phyloP scores from a whole-genome alignment of 371 early-diverging fungal genomes.

The Mycotypha africana region DNA sequence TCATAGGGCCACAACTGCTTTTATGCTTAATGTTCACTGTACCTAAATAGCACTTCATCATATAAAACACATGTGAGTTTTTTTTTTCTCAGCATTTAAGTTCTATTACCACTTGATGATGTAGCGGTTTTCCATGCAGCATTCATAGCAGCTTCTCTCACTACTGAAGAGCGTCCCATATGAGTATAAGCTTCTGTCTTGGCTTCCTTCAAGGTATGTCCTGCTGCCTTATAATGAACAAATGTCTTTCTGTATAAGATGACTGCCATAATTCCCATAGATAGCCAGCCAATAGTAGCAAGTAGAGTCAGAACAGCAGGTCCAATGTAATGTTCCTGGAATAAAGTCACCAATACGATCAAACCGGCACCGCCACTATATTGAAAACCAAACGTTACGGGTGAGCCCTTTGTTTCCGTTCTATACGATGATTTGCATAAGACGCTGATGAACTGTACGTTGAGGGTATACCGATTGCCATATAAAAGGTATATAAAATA shows the following conservation, averaged over 20 bases:
- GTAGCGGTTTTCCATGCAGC: constrained; percentile 48
- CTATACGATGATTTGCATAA: too few species aligned
- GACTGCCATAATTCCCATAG: constrained; percentile 49
- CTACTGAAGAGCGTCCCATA: constrained; percentile 46
- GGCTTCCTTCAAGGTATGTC: constrained; percentile 81
- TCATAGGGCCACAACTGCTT: too few species aligned
- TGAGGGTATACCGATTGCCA: constrained; percentile 79
- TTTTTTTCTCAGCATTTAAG: background rate
- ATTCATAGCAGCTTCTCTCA: constrained; percentile 44
- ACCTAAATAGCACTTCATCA: too few species aligned
- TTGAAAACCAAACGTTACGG: background rate
- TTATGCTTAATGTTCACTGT: too few species aligned
- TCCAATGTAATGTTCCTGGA: constrained; percentile 62
- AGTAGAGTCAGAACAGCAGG: constrained; percentile 67
- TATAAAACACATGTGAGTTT: too few species aligned
- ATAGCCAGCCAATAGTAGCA: constrained; percentile 67
- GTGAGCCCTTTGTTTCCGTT: too few species aligned
- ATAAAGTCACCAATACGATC: constrained; percentile 68
- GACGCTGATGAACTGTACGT: constrained; percentile 35
- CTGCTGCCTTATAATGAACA: constrained; percentile 69
- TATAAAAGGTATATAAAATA: constrained; percentile 74
- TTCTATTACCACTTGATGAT: too few species aligned
- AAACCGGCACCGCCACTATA: constrained; percentile 77
- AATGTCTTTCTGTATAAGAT: constrained; percentile 64
- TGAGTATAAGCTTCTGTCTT: constrained; percentile 67